Evolutionary conservation across 352 stramenopile species (phyloP).

Genomic region (Blastocystis sp.): DNA sequence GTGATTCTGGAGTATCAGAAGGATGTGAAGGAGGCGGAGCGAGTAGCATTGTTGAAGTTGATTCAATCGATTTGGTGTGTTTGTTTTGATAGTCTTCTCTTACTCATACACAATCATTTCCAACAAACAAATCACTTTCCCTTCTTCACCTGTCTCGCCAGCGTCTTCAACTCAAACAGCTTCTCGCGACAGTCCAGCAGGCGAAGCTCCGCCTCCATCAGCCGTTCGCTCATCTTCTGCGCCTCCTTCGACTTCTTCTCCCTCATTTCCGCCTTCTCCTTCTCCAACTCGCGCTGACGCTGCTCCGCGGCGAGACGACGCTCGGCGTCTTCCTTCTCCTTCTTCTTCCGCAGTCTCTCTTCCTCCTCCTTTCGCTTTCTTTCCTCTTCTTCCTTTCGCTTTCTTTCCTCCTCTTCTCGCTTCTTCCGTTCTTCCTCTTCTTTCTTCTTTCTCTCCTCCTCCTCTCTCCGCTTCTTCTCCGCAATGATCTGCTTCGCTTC

Average conservation of each 20-base stretch:
- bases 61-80: background rate
- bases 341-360: background rate
- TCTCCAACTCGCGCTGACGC: background rate
- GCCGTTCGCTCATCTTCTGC: background rate
- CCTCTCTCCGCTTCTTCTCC: background rate
- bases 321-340: background rate
- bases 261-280: background rate
- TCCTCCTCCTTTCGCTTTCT: background rate
- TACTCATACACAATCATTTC: background rate
- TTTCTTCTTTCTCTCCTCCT: constrained; percentile 27
- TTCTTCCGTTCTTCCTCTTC: background rate
- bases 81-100: too few species aligned
- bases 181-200: constrained; percentile 37
- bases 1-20: too few species aligned
- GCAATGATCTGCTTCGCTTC: background rate
- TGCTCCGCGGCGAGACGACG: background rate
- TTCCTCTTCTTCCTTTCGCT: background rate
- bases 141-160: background rate
- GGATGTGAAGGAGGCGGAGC: too few species aligned
- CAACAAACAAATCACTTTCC: too few species aligned
- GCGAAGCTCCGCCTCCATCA: background rate
- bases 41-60: too few species aligned
- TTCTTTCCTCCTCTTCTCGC: background rate
- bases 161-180: background rate
- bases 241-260: background rate